Conservation (phyloP, 1,284 basidiomycete genomes). For the Coniferiporia weirii region DNA sequence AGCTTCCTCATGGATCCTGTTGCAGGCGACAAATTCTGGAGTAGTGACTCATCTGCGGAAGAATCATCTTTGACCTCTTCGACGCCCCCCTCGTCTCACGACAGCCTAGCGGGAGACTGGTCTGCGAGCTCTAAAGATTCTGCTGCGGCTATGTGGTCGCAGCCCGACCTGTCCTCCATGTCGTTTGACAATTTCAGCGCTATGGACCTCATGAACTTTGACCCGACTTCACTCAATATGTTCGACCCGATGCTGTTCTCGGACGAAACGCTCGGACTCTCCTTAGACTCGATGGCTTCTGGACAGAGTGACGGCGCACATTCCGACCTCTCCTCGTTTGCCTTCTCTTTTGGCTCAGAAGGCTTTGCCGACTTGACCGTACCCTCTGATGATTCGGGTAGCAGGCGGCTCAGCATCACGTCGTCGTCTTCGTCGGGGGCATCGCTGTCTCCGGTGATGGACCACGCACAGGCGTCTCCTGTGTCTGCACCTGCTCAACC, state of each 20-base stretch:
- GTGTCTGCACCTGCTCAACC: not conserved
- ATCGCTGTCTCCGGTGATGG: not conserved
- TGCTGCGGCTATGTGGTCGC: not conserved
- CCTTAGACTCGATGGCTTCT: not conserved
- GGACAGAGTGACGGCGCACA: not conserved
- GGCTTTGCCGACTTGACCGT: not conserved
- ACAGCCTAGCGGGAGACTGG: slow-evolving; percentile 8
- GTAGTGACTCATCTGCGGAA: slow-evolving; percentile 13
- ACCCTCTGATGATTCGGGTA: not conserved
- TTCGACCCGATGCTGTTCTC: slow-evolving; percentile 8
- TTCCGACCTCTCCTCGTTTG: slow-evolving; percentile 2
- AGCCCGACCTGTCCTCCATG: slow-evolving; percentile 9
- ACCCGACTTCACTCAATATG: not conserved
- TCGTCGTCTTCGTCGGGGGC: slow-evolving; percentile 5
- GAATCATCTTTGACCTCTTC: slow-evolving; percentile 6
- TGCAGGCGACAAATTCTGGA: not conserved
- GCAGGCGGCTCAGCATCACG: not conserved
- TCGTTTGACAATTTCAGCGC: slow-evolving; percentile 3
- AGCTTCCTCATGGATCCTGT: slow-evolving; percentile 10
- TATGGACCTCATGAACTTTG: not conserved
- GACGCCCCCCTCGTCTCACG: slow-evolving; percentile 15
- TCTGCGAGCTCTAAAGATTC: not conserved
- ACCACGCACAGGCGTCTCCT: not conserved
- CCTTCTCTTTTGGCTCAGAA: slow-evolving; percentile 4
- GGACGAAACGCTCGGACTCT: not conserved